Evolutionary conservation across 2,329 filamentous ascomycete genomes (phyloP), one percentile per base, ranked within the genome.

Genomic region (Fusarium chuoi): DNA sequence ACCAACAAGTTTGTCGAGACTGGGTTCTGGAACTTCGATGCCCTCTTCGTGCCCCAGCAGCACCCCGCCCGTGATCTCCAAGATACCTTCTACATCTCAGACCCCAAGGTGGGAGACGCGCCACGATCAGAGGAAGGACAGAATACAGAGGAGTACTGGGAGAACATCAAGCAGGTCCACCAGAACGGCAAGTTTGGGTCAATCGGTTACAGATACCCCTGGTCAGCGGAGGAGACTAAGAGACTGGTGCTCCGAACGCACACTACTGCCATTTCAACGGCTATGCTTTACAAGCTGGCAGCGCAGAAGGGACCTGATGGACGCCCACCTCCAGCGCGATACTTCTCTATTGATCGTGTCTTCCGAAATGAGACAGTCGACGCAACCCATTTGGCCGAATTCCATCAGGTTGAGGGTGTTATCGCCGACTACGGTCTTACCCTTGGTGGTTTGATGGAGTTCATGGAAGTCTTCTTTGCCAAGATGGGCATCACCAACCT

Each of bases 11-110:
- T 92, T 82, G 95, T 98, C 72, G 96, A 99, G 85, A 96, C 95
- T 18, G 95, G 96, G 52, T 98, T 98, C 91, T 99, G 96, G 95
- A 98, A 98, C 85, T 98, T 98, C 83, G 96, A 98, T 81, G 91
- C 95, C 30, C 94, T 99, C 73, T 98, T 96, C 83, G 96, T 98
- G 60, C 96, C 96, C 36, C 96, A 82, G 85, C 96, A 99, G 88
- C 96, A 99, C 83, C 96, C 96, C 58, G 96, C 96, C 68, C 94
- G 96, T 81, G 96, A 99, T 82, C 88, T 98, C 76, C 96, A 99
- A 87, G 96, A 99, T 80, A 98, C 96, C 64, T 98, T 98, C 87
- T 99, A 98, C 87, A 96, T 98, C 79, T 95, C 95, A 45, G 95
- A 99, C 80, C 96, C 96, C 51, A 87, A 90, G 68, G 85, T 84